Conservation (phyloP, 2,329 filamentous ascomycete genomes). For the Clathrospora elynae region DNA sequence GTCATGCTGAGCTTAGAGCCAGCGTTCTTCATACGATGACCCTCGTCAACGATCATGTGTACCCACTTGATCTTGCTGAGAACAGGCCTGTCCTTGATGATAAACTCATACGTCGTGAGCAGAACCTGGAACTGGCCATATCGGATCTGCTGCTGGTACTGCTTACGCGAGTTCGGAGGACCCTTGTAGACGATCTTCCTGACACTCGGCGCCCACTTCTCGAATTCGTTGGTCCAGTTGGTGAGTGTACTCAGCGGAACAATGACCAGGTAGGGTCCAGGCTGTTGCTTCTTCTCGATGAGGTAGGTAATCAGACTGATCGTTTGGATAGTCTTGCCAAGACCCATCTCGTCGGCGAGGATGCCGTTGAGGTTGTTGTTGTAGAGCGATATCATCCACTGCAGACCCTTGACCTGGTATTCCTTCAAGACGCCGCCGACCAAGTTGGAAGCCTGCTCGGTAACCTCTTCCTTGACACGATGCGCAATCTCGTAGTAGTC, state of each 20-base stretch:
- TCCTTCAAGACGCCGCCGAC: conserved; percentile 94
- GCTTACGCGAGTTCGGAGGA: conserved; percentile 83
- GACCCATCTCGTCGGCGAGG: conserved; percentile 98
- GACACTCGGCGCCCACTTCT: conserved; percentile 95
- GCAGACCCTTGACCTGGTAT: conserved; percentile 96
- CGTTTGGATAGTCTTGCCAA: conserved; percentile 98
- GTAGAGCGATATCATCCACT: conserved; percentile 99
- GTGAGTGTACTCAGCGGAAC: conserved; percentile 95
- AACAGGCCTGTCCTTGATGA: conserved; percentile 96
- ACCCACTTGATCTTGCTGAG: conserved; percentile 99
- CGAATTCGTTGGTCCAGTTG: conserved; percentile 98
- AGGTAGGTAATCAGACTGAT: conserved; percentile 97
- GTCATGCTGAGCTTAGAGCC: conserved; percentile 95
- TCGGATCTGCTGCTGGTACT: conserved; percentile 90
- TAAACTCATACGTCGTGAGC: conserved; percentile 97
- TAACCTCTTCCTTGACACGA: conserved; percentile 91
- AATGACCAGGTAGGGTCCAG: conserved; percentile 92
- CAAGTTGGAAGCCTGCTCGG: conserved; percentile 78
- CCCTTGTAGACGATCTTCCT: conserved; percentile 94
- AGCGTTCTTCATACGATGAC: conserved; percentile 99
- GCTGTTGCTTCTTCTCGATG: conserved; percentile 92
- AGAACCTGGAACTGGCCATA: conserved; percentile 95
- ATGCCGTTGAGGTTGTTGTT: conserved; percentile 99
- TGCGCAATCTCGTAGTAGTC: conserved; percentile 99
- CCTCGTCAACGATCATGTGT: conserved; percentile 99